phyloP scores from a whole-genome alignment of 148 eudicot genomes.

The Oxyria digyna region DNA sequence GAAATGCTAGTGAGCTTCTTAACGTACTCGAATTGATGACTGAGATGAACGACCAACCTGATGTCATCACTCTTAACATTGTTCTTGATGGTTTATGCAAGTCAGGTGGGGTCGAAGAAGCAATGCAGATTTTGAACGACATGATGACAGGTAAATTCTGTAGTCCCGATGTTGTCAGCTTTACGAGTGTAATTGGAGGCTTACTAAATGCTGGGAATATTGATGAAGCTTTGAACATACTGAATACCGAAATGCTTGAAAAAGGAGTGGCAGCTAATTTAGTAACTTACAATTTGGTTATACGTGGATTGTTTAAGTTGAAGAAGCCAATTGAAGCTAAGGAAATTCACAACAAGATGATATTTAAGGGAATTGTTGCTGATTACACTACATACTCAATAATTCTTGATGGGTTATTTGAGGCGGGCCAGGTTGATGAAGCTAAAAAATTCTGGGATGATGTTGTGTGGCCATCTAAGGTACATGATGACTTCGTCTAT shows the following conservation, averaged over 20 bases:
- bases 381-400: constrained; percentile 52
- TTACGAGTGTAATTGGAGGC: constrained; percentile 57
- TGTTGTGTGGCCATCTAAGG: constrained; percentile 66
- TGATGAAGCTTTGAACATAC: constrained; percentile 41
- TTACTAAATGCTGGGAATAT: constrained; percentile 40
- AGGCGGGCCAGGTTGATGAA: constrained; percentile 34
- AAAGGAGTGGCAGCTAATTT: constrained; percentile 50
- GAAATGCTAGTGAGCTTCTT: constrained; percentile 61
- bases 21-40: constrained; percentile 61
- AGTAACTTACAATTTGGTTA: constrained; percentile 62
- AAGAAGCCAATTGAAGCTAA: constrained; percentile 41
- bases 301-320: constrained; percentile 52
- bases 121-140: constrained; percentile 49
- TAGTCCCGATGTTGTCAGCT: constrained; percentile 66
- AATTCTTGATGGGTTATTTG: constrained; percentile 60
- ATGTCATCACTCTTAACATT: constrained; percentile 66
- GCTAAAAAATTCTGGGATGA: constrained; percentile 67
- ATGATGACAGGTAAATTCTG: constrained; percentile 69
- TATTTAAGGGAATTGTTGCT: constrained; percentile 31
- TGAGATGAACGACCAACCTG: constrained; percentile 56
- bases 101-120: constrained; percentile 52
- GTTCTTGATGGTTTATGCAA: constrained; percentile 67
- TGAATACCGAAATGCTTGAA: constrained; percentile 54
- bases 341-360: constrained; percentile 39
- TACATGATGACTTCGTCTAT: constrained; percentile 71